Base-by-base conservation (phyloP, 1,139 yeast species). In the Lodderomyces parapsilosis region DNA sequence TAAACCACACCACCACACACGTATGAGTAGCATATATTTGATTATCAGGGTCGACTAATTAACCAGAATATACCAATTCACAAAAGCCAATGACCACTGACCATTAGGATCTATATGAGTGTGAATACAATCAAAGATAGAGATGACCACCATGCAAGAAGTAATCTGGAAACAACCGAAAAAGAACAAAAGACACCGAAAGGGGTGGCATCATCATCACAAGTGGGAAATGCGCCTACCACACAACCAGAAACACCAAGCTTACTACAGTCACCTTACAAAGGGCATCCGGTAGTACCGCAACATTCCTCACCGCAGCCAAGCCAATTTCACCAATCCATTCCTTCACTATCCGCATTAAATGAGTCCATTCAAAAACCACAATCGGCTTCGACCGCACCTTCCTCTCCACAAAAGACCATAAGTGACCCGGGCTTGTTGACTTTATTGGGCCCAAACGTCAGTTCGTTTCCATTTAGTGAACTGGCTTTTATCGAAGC, bases 401-500 rank as follows among this genome's bases (percentile, higher is more conserved):
- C 40, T 32, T 27, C 40, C 19, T 39, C 43, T 10, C 42, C 25
- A 2, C 34, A 30, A 22, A 42, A 39, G 20, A 37, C 31, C 17
- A 17, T 36, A 11, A 31, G 17, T 18, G 42, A 39, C 13, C 38
- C 47, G 2, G 62, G 66, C 45, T 56, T 67, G 22, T 54, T 64
- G 0, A 54, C 70, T 4, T 57, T 81, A 2, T 61, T 83, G 34
- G 89, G 88, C 0, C 72, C 81, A 8, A 73, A 77, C 11, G 66
- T 76, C 8, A 57, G 68, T 5, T 59, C 68, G 20, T 83, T 87
- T 78, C 83, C 83, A 1, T 73, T 71, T 56, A 69, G 86, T 2
- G 91, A 86, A 47, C 70, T 74, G 18, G 76, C 94, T 2, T 72
- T 83, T 32, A 61, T 75, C 22, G 83, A 81, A 51, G 81, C 91